These are phyloP conservation scores for Sherardia arvensis DNA, from an alignment of 257 asterid genomes.

Conservation along the genomic window DNA sequence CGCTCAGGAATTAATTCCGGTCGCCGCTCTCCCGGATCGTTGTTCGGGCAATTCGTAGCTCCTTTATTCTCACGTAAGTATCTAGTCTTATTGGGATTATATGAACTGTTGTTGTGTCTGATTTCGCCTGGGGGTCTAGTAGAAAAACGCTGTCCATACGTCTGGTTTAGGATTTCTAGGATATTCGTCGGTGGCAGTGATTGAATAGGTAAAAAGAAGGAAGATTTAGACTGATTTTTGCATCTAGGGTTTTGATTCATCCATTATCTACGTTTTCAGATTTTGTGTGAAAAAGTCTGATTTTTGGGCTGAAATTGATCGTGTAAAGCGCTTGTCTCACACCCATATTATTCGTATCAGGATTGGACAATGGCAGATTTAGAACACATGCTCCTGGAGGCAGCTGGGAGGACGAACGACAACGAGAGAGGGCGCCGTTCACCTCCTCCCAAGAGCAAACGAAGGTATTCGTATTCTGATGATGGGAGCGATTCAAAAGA, in stretches of 20 bases:
- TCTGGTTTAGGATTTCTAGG: not conserved
- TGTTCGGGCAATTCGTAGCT: no score
- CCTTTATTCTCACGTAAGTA: no score
- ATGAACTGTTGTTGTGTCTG: no score
- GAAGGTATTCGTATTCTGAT: constrained; percentile 54
- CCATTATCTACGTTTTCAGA: not conserved
- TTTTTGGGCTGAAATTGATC: not conserved
- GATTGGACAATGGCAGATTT: constrained; percentile 60
- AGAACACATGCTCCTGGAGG: constrained; percentile 78
- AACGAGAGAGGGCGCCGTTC: constrained; percentile 60
- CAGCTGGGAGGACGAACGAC: constrained; percentile 74
- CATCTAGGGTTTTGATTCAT: not conserved
- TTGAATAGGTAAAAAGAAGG: not conserved
- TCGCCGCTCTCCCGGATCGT: no score
- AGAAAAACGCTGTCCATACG: no score
- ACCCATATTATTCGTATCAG: not conserved
- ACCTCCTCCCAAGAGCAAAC: constrained; percentile 56
- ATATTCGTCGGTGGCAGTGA: not conserved
- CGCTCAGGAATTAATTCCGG: no score
- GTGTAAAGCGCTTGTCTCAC: not conserved
- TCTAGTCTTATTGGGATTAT: no score
- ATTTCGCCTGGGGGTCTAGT: no score
- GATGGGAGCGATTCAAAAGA: constrained; percentile 84
- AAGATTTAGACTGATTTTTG: not conserved
- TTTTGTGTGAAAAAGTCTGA: no score